Conservation (phyloP, 2,329 filamentous ascomycete genomes). For the Dactylellina cionopaga region DNA sequence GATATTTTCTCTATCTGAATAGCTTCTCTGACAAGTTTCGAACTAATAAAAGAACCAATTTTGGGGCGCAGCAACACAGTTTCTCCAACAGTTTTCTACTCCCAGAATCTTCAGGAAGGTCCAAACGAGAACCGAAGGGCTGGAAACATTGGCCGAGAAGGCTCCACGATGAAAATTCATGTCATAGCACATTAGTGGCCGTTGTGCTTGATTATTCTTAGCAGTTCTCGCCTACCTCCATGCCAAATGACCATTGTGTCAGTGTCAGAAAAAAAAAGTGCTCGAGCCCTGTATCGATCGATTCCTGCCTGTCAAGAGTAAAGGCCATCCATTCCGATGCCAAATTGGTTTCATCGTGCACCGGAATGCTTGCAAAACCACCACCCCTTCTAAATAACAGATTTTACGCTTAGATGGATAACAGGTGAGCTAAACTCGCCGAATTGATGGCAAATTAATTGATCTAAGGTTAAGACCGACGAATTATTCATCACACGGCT, state of each 20-base stretch:
- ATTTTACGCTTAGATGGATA: background rate
- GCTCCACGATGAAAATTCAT: conserved; percentile 14
- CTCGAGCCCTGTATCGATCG: conserved; percentile 42
- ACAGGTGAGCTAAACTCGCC: conserved; percentile 22
- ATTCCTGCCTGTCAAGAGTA: conserved; percentile 37
- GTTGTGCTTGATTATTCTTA: conserved; percentile 45
- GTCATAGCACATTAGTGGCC: conserved; percentile 47
- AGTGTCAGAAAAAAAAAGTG: conserved; percentile 5
- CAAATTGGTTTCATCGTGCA: conserved; percentile 48
- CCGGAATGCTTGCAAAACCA: conserved; percentile 37
- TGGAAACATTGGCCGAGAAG: conserved; percentile 42
- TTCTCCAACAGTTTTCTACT: conserved; percentile 51
- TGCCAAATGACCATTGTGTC: conserved; percentile 5
- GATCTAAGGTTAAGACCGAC: conserved; percentile 27
- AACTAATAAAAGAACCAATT: conserved; percentile 38
- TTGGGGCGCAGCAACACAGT: conserved; percentile 51
- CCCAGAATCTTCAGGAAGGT: conserved; percentile 39
- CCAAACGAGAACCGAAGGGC: conserved; percentile 40
- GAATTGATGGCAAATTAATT: conserved; percentile 47
- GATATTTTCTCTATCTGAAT: conserved; percentile 22
- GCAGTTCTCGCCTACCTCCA: conserved; percentile 24
- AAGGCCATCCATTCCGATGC: conserved; percentile 48
- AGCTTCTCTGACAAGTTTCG: conserved; percentile 30
- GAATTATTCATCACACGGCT: conserved; percentile 43
- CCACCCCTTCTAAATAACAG: conserved; percentile 5